Evolutionary conservation across 305 asterid species (phyloP).

Genomic region (Salvia sclarea): DNA sequence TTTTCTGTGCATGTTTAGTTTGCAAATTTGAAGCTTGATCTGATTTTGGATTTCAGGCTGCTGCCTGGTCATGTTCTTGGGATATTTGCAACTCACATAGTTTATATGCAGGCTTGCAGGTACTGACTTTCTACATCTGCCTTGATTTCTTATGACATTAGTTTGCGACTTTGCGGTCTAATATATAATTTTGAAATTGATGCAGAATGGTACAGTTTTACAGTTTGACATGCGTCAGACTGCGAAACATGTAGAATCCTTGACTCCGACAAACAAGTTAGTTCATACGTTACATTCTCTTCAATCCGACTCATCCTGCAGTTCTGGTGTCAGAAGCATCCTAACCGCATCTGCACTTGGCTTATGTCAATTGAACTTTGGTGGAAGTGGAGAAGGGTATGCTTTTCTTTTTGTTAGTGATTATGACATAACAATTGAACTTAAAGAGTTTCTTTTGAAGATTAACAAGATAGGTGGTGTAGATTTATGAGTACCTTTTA

Average conservation of each 20-base stretch:
- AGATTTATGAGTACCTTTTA: neutral
- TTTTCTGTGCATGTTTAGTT: neutral
- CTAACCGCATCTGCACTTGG: constrained; percentile 91
- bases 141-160: neutral
- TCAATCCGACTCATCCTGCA: constrained; percentile 43
- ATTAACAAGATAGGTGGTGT: neutral
- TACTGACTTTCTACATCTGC: constrained; percentile 31
- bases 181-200: constrained; percentile 24
- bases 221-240: constrained; percentile 87
- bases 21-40: constrained; percentile 15
- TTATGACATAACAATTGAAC: neutral
- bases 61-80: constrained; percentile 99
- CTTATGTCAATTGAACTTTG: constrained; percentile 83
- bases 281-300: constrained; percentile 68
- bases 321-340: constrained; percentile 52
- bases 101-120: constrained; percentile 91
- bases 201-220: constrained; percentile 77
- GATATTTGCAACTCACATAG: constrained; percentile 60
- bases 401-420: constrained; percentile 15
- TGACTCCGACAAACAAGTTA: constrained; percentile 53
- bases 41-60: constrained; percentile 51
- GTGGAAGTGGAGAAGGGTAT: constrained; percentile 53
- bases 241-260: constrained; percentile 56
- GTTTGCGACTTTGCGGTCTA: constrained; percentile 9
- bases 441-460: neutral